A percentile compares a stretch with the other conserved stretches of the same genome.
Evolutionary conservation across 202 grass and related monocot genomes (phyloP).

Genomic region (Sporobolus alterniflorus): DNA sequence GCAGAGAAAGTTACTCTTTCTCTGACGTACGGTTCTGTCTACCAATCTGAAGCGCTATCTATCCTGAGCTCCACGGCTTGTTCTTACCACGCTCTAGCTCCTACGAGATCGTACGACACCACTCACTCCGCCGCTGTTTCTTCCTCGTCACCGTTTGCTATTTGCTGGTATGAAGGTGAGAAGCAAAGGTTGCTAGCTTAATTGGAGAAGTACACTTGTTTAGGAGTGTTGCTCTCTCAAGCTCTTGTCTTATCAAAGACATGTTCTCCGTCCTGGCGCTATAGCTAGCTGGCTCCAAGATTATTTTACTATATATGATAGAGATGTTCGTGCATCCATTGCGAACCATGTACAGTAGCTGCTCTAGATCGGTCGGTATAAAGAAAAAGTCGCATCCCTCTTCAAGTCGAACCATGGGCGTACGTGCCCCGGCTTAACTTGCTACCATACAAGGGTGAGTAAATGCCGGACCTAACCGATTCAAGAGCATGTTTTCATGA

Average conservation of each 20-base stretch:
- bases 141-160: background rate
- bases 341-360: background rate
- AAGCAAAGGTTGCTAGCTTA: background rate
- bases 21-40: slow-evolving; percentile 40
- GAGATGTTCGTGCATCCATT: slow-evolving; percentile 17
- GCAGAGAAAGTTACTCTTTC: background rate
- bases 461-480: slow-evolving; percentile 56
- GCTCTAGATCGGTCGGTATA: background rate
- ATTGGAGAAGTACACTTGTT: background rate
- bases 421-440: slow-evolving; percentile 25
- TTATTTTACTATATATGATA: slow-evolving; percentile 43
- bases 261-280: no score
- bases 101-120: background rate
- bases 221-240: background rate
- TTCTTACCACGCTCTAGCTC: slow-evolving; percentile 40
- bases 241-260: background rate
- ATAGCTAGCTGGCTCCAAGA: slow-evolving; percentile 24
- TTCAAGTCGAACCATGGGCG: background rate
- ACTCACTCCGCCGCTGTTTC: background rate
- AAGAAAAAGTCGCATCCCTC: background rate
- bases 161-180: slow-evolving; percentile 1
- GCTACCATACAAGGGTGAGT: slow-evolving; percentile 48
- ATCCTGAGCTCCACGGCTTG: slow-evolving; percentile 77
- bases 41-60: slow-evolving; percentile 59
- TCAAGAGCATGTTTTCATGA: slow-evolving; percentile 48